These are phyloP conservation scores for Fusarium sp. DNA, from an alignment of 2,329 filamentous ascomycete genomes.

Conservation along the genomic window DNA sequence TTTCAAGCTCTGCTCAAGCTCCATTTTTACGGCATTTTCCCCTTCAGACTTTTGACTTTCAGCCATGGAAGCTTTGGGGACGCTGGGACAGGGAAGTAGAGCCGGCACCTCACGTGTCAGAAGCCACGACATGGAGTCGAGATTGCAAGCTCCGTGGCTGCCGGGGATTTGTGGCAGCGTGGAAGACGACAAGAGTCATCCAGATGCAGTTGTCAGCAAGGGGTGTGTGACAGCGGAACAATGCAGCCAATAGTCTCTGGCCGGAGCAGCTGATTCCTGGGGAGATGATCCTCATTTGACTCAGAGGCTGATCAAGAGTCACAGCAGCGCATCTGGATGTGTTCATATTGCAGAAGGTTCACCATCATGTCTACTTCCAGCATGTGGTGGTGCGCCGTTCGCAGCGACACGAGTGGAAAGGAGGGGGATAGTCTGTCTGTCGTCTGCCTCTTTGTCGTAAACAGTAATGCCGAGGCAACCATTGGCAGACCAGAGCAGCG, in stretches of 20 bases:
- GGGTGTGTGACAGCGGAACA: slow-evolving; percentile 37
- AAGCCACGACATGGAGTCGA: slow-evolving; percentile 16
- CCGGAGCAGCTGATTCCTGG: slow-evolving; percentile 34
- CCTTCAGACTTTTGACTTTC: not conserved
- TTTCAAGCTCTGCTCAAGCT: not conserved
- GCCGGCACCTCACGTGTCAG: slow-evolving; percentile 30
- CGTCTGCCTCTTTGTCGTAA: slow-evolving; percentile 3
- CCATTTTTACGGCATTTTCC: slow-evolving; percentile 2
- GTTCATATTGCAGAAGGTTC: slow-evolving; percentile 34
- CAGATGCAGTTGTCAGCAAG: slow-evolving; percentile 18
- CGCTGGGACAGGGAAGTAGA: not conserved
- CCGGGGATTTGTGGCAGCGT: slow-evolving; percentile 37
- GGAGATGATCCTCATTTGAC: slow-evolving; percentile 35
- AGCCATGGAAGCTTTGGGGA: not conserved
- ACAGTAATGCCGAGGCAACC: slow-evolving; percentile 41
- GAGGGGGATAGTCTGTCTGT: not conserved
- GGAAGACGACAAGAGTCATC: slow-evolving; percentile 40
- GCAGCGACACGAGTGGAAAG: not conserved
- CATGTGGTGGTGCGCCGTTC: not conserved
- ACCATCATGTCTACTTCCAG: slow-evolving; percentile 16
- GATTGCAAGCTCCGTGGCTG: slow-evolving; percentile 36
- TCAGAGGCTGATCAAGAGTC: slow-evolving; percentile 37
- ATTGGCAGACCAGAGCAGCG: slow-evolving; percentile 37
- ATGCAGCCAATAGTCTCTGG: slow-evolving; percentile 31
- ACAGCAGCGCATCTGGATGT: slow-evolving; percentile 24